phyloP scores from a whole-genome alignment of 257 asterid genomes.

The Petrea volubilis region DNA sequence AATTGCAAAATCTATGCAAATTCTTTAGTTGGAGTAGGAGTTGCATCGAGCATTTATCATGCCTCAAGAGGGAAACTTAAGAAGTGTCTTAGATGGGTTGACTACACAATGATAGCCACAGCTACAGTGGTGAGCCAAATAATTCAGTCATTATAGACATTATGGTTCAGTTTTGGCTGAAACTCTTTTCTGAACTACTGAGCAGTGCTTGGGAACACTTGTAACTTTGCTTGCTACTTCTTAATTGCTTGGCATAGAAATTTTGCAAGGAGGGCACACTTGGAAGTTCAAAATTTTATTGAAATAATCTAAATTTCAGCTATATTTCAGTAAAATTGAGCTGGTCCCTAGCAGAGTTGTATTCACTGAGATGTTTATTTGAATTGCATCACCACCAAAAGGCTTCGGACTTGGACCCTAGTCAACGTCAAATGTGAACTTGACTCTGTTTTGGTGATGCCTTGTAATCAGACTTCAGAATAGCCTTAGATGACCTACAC shows the following conservation, averaged over 20 bases:
- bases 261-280: no score
- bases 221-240: no score
- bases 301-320: background rate
- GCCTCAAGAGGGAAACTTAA: slow-evolving; percentile 75
- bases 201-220: background rate
- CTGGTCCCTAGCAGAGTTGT: background rate
- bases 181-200: background rate
- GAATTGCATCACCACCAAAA: background rate
- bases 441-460: background rate
- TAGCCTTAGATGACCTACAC: no score
- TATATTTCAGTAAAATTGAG: background rate
- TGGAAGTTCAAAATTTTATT: background rate
- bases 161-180: background rate
- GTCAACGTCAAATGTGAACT: background rate
- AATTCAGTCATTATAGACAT: background rate
- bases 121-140: slow-evolving; percentile 69
- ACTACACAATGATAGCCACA: slow-evolving; percentile 97
- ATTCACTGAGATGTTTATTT: background rate
- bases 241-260: no score
- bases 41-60: slow-evolving; percentile 82
- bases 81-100: slow-evolving; percentile 96
- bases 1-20: slow-evolving; percentile 80
- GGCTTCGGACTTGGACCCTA: background rate
- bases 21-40: slow-evolving; percentile 90
- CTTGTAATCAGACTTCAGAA: background rate